phyloP scores from a whole-genome alignment of 148 eudicot genomes.

The Selenicereus undatus region DNA sequence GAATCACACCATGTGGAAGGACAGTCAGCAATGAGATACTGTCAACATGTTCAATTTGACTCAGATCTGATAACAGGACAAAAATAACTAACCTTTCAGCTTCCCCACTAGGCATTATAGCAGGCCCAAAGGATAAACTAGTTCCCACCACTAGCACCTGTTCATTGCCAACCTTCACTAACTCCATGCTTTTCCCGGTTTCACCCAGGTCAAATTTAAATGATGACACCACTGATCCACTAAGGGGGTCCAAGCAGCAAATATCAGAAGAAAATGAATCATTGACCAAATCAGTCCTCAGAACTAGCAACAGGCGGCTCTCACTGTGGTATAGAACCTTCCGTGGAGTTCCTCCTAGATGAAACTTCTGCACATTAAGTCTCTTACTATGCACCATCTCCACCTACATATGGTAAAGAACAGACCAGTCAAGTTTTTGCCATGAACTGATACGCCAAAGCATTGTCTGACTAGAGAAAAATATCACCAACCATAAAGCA shows the following conservation, averaged over 20 bases:
- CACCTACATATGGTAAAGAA: conserved; percentile 47
- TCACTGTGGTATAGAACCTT: conserved; percentile 89
- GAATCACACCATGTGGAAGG: not conserved
- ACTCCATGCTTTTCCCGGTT: conserved; percentile 88
- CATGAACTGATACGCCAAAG: not conserved
- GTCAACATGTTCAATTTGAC: not conserved
- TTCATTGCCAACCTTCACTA: conserved; percentile 70
- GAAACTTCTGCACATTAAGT: conserved; percentile 94
- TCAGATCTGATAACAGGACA: not conserved
- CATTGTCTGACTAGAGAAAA: not conserved
- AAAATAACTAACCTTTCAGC: conserved; percentile 76
- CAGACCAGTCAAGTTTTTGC: not conserved
- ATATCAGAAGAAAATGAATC: conserved; percentile 79
- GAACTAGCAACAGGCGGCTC: conserved; percentile 73
- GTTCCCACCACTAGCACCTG: conserved; percentile 87
- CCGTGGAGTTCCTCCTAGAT: conserved; percentile 90
- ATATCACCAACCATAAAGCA: not conserved
- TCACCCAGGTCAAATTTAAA: conserved; percentile 79
- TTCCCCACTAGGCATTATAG: conserved; percentile 94
- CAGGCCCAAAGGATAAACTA: conserved; percentile 81
- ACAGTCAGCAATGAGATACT: not conserved
- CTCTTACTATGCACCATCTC: conserved; percentile 89
- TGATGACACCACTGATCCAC: conserved; percentile 77
- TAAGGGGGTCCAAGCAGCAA: conserved; percentile 86
- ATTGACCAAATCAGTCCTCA: conserved; percentile 76